Evolutionary conservation across 2,329 filamentous ascomycete genomes (phyloP), one percentile per base, ranked within the genome.

Genomic region (Pyricularia pennisetigena): DNA sequence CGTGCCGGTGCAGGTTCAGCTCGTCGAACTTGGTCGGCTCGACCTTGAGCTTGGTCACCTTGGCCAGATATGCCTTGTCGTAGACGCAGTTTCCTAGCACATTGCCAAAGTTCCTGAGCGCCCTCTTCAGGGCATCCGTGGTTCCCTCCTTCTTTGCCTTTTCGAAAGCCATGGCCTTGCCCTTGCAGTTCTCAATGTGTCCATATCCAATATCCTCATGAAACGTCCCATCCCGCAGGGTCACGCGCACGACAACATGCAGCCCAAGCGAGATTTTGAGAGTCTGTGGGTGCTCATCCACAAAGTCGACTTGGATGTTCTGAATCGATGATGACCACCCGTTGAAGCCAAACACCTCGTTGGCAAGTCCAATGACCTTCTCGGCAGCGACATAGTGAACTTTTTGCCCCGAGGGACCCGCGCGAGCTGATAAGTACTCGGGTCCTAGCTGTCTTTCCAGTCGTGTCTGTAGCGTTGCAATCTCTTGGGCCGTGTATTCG

Each of bases 101-200:
- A 74, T 98, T 98, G 69, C 95, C 95, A 78, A 99, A 99, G 71
- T 89, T 97, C 69, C 94, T 86, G 74, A 99, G 77, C 1, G 95
- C 88, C 72, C 95, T 86, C 79, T 99, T 99, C 75, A 99, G 77
- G 1, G 89, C 95, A 79, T 99, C 95, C 10, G 96, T 98, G 2
- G 93, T 96, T 8, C 93, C 96, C 81, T 98, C 94, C 78, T 99
- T 99, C 82, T 98, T 99, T 0, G 95, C 94, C 79, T 99, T 99
- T 77, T 99, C 95, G 74, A 98, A 99, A 0, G 94, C 95, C 67
- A 92, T 90, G 3, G 94, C 94, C 80, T 99, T 99, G 68, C 92
- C 91, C 79, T 94, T 96, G 78, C 90, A 93, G 75, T 99, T 99
- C 78, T 98, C 94, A 73, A 97, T 97, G 72, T 95, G 92, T 8